A percentile compares a stretch with the other conserved stretches of the same genome.
Conservation (phyloP, 345 rosid species). For the Eutrema yunnanense region DNA sequence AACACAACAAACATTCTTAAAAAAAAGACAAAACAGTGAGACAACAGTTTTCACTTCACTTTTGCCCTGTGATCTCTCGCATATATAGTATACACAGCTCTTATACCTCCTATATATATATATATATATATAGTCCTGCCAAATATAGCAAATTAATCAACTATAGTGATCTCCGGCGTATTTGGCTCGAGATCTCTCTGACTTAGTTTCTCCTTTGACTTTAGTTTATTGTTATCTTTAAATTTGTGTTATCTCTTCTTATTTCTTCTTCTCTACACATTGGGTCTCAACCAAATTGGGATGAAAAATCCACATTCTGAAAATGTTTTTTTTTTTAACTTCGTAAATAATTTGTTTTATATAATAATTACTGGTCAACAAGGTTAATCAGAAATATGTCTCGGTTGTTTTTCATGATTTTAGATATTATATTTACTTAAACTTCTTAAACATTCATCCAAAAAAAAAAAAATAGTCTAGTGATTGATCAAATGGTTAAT, state of each 20-base stretch:
- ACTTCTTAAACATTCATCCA: no score
- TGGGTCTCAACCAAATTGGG: background rate
- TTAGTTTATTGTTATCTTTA: background rate
- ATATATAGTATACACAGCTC: background rate
- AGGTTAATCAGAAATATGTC: background rate
- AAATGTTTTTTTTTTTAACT: background rate
- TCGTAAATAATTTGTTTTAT: no score
- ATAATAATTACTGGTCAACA: no score
- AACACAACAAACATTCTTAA: background rate
- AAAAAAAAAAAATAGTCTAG: no score
- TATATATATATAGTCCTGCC: background rate
- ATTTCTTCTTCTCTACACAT: background rate
- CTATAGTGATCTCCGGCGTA: background rate
- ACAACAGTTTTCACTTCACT: slow-evolving; percentile 1
- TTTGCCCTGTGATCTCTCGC: background rate
- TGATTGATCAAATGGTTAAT: no score
- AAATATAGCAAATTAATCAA: background rate
- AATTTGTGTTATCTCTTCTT: no score
- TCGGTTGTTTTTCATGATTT: no score
- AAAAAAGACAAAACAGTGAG: background rate
- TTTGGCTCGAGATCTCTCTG: background rate
- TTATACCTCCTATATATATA: background rate
- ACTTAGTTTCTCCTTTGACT: background rate
- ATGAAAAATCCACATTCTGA: background rate
- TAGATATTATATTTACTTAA: no score